Percentiles rank a stretch among this genome's conserved stretches.
Evolutionary conservation across 805 yeast genomes (phyloP).

Genomic region (Monosporozyma servazzii): DNA sequence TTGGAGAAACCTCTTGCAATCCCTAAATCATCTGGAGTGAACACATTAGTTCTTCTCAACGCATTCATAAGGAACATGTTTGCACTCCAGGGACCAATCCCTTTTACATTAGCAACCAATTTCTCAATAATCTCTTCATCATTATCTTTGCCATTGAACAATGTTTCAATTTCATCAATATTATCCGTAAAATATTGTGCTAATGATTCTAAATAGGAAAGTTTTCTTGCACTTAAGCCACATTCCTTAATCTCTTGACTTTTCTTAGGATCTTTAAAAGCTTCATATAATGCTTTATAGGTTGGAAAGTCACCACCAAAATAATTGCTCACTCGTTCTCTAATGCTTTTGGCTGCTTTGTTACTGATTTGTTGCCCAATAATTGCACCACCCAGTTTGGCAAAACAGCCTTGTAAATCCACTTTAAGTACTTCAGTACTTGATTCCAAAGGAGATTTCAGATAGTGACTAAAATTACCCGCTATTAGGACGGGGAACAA

Average conservation of each 20-base stretch:
- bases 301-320: conserved; percentile 40
- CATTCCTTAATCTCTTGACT: conserved; percentile 45
- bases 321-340: conserved; percentile 34
- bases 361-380: conserved; percentile 75
- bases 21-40: conserved; percentile 75
- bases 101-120: conserved; percentile 46
- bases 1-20: conserved; percentile 70
- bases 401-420: conserved; percentile 31
- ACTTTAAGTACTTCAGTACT: conserved; percentile 3
- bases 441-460: background rate
- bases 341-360: conserved; percentile 64
- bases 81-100: conserved; percentile 81
- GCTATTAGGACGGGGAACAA: conserved; percentile 16
- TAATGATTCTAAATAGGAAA: conserved; percentile 49
- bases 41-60: conserved; percentile 55
- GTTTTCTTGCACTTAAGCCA: conserved; percentile 65
- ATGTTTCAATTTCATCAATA: conserved; percentile 29
- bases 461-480: conserved; percentile 3
- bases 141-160: conserved; percentile 30
- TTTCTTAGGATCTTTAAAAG: conserved; percentile 17
- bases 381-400: conserved; percentile 39
- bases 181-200: conserved; percentile 41
- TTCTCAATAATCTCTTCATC: conserved; percentile 41
- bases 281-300: conserved; percentile 38
- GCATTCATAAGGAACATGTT: conserved; percentile 78